Evolutionary conservation across 2,329 filamentous ascomycete genomes (phyloP).

Genomic region (Neophaeococcomyces aloes): DNA sequence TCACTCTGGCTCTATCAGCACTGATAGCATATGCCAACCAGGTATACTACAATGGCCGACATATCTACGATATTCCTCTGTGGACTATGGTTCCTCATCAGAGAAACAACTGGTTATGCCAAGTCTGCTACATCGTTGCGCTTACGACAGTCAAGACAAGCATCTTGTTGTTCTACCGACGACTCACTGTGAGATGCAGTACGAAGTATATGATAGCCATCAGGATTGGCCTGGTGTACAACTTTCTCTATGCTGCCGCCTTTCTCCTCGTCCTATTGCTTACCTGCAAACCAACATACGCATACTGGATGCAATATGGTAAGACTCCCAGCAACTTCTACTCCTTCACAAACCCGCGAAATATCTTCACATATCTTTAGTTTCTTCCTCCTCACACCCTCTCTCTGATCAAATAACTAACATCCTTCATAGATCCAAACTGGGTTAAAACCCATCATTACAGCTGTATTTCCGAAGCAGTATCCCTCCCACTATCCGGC

Average conservation of each 20-base stretch:
- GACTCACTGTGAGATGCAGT: slow-evolving; percentile 19
- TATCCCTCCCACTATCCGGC: slow-evolving; percentile 14
- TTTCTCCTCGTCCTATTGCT: slow-evolving; percentile 16
- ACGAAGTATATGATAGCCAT: slow-evolving; percentile 17
- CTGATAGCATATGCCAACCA: slow-evolving; percentile 18
- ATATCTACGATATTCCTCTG: slow-evolving; percentile 20
- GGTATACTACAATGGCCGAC: slow-evolving; percentile 14
- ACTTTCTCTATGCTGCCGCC: slow-evolving; percentile 14
- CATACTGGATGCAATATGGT: slow-evolving; percentile 19
- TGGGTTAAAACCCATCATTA: slow-evolving; percentile 15
- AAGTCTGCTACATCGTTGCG: slow-evolving; percentile 14
- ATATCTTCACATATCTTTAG: too few species aligned
- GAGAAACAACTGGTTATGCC: slow-evolving; percentile 17
- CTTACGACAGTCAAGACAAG: slow-evolving; percentile 16
- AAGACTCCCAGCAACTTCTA: too few species aligned
- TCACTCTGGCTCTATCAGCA: slow-evolving; percentile 12
- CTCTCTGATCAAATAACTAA: too few species aligned
- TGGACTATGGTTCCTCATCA: slow-evolving; percentile 11
- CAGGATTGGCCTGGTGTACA: slow-evolving; percentile 22
- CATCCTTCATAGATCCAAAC: neutral
- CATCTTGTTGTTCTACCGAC: slow-evolving; percentile 22
- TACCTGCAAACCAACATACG: slow-evolving; percentile 17
- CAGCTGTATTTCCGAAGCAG: slow-evolving; percentile 13
- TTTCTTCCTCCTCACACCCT: too few species aligned
- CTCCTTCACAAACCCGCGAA: too few species aligned